Evolutionary conservation across 441 rosid species (phyloP).

Genomic region (Eruca vesicaria): DNA sequence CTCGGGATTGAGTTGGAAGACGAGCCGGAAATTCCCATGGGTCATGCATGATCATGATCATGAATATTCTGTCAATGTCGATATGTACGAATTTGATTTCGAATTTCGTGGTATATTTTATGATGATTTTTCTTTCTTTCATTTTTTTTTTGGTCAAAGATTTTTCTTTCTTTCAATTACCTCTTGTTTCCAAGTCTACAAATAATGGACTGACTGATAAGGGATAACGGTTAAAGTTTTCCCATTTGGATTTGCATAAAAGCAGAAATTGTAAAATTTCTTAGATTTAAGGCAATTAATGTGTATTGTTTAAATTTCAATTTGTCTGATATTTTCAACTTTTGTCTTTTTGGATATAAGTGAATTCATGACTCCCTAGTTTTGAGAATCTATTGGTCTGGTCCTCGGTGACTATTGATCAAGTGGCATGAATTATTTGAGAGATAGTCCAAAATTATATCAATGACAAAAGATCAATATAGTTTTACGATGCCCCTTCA

Average conservation of each 20-base stretch:
- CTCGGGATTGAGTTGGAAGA: slow-evolving; percentile 75
- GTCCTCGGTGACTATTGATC: background rate
- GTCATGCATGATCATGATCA: slow-evolving; percentile 40
- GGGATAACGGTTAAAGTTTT: slow-evolving; percentile 20
- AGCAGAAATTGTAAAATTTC: slow-evolving; percentile 22
- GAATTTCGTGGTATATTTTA: slow-evolving; percentile 31
- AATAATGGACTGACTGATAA: slow-evolving; percentile 31
- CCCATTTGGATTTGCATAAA: slow-evolving; percentile 26
- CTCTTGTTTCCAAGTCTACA: slow-evolving; percentile 28
- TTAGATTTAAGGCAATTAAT: slow-evolving; percentile 14
- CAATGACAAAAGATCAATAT: too few species aligned
- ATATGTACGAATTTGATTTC: slow-evolving; percentile 28
- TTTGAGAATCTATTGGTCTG: background rate
- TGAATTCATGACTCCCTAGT: too few species aligned
- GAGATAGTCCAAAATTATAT: background rate
- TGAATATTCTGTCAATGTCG: slow-evolving; percentile 15
- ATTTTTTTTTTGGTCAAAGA: too few species aligned
- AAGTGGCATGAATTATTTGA: slow-evolving; percentile 1
- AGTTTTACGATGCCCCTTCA: too few species aligned
- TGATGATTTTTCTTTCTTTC: slow-evolving; percentile 5
- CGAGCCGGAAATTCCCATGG: slow-evolving; percentile 35
- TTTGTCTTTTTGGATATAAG: too few species aligned
- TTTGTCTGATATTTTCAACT: background rate
- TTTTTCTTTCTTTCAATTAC: slow-evolving; percentile 13
- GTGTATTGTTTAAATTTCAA: background rate